Evolutionary conservation across 441 rosid species (phyloP).

Genomic region (Adansonia madagascariensis): DNA sequence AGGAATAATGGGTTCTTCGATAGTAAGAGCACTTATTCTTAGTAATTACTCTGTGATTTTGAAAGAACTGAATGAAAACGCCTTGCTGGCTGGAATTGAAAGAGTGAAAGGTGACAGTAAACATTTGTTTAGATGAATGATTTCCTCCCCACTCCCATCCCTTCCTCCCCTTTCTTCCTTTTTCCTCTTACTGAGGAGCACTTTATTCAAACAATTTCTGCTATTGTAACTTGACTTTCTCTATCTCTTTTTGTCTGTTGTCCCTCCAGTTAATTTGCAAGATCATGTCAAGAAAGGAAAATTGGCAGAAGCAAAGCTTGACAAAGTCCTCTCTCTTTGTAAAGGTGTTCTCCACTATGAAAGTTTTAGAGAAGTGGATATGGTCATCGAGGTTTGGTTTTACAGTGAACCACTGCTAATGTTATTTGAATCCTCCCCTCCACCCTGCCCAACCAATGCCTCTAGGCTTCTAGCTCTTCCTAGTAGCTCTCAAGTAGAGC

Average conservation of each 20-base stretch:
- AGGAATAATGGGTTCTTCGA: conserved; percentile 21
- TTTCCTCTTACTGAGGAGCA: background rate
- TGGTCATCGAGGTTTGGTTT: conserved; percentile 20
- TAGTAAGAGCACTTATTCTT: conserved; percentile 7
- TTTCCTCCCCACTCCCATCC: background rate
- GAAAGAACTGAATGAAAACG: conserved; percentile 20
- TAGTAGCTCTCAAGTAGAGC: background rate
- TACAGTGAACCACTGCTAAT: background rate
- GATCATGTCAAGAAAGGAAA: conserved; percentile 1
- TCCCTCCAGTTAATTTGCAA: conserved; percentile 16
- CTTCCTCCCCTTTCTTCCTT: background rate
- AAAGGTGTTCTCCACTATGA: conserved; percentile 20
- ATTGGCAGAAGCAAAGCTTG: conserved; percentile 3
- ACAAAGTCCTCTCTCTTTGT: background rate
- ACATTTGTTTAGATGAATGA: conserved; percentile 8
- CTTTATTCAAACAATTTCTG: background rate
- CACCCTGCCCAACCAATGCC: background rate
- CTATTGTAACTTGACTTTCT: background rate
- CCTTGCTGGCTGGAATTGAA: background rate
- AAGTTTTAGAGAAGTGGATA: conserved; percentile 16
- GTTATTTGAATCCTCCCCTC: background rate
- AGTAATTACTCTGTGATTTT: conserved; percentile 18
- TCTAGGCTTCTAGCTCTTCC: background rate
- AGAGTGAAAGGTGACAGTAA: conserved; percentile 20
- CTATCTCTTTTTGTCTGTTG: background rate